A percentile compares a stretch with the other conserved stretches of the same genome.
Conservation (phyloP, 129 eudicot genomes). For the Lactuca saligna region DNA sequence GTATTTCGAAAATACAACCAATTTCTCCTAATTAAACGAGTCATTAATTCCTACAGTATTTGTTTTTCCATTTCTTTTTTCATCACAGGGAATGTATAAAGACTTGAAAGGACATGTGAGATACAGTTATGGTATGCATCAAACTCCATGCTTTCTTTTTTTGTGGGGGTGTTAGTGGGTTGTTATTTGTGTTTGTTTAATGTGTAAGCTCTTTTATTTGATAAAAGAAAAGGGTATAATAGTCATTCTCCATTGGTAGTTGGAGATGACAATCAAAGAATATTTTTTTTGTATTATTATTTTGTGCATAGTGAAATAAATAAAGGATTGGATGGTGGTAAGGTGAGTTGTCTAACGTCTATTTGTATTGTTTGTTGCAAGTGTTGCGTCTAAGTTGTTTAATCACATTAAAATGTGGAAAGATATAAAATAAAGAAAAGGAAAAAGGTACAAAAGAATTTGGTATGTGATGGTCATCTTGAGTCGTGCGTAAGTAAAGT, state of each 20-base stretch:
- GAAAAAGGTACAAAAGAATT: not conserved
- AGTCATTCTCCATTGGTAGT: constrained; percentile 36
- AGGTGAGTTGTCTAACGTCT: constrained; percentile 31
- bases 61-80: not conserved
- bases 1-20: too few species aligned
- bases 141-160: constrained; percentile 31
- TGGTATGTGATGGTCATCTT: not conserved
- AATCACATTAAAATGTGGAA: constrained; percentile 7
- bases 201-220: constrained; percentile 29
- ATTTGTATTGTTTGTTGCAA: constrained; percentile 30
- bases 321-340: constrained; percentile 28
- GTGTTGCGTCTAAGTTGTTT: constrained; percentile 16
- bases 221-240: constrained; percentile 18
- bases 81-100: constrained; percentile 31
- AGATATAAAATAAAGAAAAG: not conserved
- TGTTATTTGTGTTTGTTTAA: constrained; percentile 29
- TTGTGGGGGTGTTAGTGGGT: constrained; percentile 32
- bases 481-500: not conserved
- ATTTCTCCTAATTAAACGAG: too few species aligned
- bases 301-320: constrained; percentile 39
- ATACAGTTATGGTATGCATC: constrained; percentile 29
- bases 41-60: not conserved
- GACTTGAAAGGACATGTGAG: constrained; percentile 35
- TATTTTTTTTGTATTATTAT: constrained; percentile 35
- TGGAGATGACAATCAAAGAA: constrained; percentile 29